Evolutionary conservation across 306 rosid species (phyloP), one percentile per base, ranked within the genome.

Genomic region (Vigna angularis): DNA sequence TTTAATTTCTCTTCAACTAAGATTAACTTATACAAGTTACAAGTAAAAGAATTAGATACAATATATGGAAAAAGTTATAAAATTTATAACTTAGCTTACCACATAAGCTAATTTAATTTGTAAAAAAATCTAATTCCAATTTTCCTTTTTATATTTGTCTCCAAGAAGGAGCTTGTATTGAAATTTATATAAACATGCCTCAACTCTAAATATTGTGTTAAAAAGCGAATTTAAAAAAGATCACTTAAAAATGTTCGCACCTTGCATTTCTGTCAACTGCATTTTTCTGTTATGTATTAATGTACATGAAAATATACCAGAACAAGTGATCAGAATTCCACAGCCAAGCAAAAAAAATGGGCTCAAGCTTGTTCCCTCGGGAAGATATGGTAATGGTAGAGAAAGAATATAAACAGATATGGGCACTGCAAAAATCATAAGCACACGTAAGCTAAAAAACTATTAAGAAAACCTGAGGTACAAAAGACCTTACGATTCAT

Each of bases 311-410:
- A 13, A 55, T 44, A 44, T 30, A 24, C 17, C 70, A 36, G 56
- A 53, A 61, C 65, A 70, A 38, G 18, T 14, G 17, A 24, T 36
- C 7, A 17, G 97, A 72, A 94, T 86, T 12, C 80, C 84, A 84
- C 91, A 86, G 30, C 96, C 98, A 13, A 85, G 83, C 68, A 94
- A 82, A 65, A 94, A 94, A 42, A 87, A 82, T 34, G 97, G 97
- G 75, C 98, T 90, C 83, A 94, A 77, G 70, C 69, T 80, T 79
- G 96, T 77, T 76, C 86, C 86, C 50, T 52, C 79, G 1, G 88
- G 87, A 79, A 94, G 91, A 88, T 88, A 94, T 56, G 98, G 97
- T 87, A 94, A 78, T 66, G 94, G 96, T 55, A 85, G 88, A 57
- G 98, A 90, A 75, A 92, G 96, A 72, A 89, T 68, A 67, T 82